These are phyloP conservation scores for Dendryphion nanum DNA, from an alignment of 2,329 filamentous ascomycete genomes.

Conservation along the genomic window DNA sequence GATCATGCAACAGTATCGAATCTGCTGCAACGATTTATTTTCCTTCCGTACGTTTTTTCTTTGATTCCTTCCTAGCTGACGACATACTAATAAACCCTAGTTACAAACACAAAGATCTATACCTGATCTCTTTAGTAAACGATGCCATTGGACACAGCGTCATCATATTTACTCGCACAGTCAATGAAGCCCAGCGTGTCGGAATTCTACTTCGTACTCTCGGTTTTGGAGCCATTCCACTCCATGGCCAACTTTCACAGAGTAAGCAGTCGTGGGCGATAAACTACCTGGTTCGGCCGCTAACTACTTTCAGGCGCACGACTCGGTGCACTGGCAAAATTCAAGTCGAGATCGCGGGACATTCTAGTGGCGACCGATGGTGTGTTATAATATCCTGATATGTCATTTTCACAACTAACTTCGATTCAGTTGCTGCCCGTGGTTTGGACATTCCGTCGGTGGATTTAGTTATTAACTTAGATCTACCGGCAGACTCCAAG, in stretches of 20 bases:
- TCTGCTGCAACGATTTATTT: conserved; percentile 80
- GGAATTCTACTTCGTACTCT: conserved; percentile 79
- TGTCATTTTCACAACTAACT: no score
- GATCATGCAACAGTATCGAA: conserved; percentile 92
- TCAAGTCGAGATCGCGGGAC: conserved; percentile 66
- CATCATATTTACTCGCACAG: conserved; percentile 90
- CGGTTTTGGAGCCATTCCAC: conserved; percentile 85
- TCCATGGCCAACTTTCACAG: conserved; percentile 91
- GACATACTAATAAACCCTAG: conserved; percentile 52
- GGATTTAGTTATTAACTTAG: conserved; percentile 82
- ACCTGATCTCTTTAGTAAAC: conserved; percentile 82
- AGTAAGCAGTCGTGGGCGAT: no score
- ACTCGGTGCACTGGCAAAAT: conserved; percentile 85
- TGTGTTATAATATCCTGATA: no score
- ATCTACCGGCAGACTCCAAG: conserved; percentile 80
- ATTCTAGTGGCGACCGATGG: conserved; percentile 91
- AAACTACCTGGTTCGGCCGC: no score
- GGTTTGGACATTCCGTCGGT: conserved; percentile 93
- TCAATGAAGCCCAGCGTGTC: conserved; percentile 84
- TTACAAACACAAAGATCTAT: conserved; percentile 84
- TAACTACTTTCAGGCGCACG: no score
- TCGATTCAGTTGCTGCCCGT: conserved; percentile 89
- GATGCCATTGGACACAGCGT: conserved; percentile 82
- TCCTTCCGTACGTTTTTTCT: conserved; percentile 53
- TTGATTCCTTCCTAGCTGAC: not conserved